Conservation (phyloP, 768 basidiomycete species). For the Tricholoma flavovirens region DNA sequence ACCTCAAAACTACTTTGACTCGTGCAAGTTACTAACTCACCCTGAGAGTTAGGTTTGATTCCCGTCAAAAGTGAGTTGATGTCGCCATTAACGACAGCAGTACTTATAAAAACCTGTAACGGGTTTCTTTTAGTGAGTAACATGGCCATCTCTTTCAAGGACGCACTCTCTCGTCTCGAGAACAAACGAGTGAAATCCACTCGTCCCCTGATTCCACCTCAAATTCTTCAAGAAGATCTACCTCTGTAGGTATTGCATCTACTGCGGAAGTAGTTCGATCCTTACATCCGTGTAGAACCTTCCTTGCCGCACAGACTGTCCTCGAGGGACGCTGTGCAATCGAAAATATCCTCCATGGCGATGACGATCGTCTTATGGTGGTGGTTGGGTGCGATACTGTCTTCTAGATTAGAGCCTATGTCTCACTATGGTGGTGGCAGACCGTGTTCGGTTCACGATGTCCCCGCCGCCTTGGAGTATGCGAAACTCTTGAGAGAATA, state of each 20-base stretch:
- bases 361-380: conserved; percentile 90
- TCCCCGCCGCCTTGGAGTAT: conserved; percentile 82
- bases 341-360: conserved; percentile 75
- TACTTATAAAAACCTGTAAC: neutral
- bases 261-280: conserved; percentile 3
- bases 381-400: conserved; percentile 67
- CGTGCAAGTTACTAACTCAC: neutral
- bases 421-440: conserved; percentile 32
- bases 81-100: neutral
- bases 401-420: neutral
- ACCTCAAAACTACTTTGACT: neutral
- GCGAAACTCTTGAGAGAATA: conserved; percentile 75
- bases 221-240: conserved; percentile 92
- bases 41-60: neutral
- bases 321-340: conserved; percentile 75
- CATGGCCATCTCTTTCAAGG: conserved; percentile 72
- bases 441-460: conserved; percentile 93
- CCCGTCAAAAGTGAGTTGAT: conserved; percentile 5
- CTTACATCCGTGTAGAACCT: conserved; percentile 35
- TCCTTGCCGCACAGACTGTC: conserved; percentile 82
- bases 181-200: conserved; percentile 84
- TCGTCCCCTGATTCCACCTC: conserved; percentile 87
- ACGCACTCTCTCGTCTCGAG: conserved; percentile 76
- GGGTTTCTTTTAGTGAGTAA: conserved; percentile 32
- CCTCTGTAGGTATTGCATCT: conserved; percentile 52